Conservation (phyloP, 768 basidiomycete genomes). For the Basidioascus undulatus region DNA sequence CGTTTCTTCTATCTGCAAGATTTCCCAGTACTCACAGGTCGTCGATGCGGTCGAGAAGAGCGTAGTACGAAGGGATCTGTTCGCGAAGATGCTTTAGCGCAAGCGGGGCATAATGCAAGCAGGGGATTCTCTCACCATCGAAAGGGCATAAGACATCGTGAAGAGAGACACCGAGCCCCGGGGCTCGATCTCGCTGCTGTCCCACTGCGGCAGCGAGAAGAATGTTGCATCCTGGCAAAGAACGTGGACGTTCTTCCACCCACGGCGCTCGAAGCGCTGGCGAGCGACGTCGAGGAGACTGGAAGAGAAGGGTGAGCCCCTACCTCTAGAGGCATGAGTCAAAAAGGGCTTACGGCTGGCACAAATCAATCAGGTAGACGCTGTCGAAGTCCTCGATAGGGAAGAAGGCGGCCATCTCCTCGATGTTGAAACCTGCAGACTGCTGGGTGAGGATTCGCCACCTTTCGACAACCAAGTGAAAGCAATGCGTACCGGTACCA, state of each 20-base stretch:
- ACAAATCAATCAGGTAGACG: conserved; percentile 48
- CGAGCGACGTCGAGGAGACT: conserved; percentile 44
- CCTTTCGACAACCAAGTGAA: too few species aligned
- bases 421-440: conserved; percentile 38
- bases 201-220: conserved; percentile 39
- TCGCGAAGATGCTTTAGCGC: neutral
- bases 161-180: conserved; percentile 23
- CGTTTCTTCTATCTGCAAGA: too few species aligned
- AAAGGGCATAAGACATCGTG: conserved; percentile 24
- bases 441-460: neutral
- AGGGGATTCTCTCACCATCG: conserved; percentile 19
- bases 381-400: conserved; percentile 37
- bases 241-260: conserved; percentile 50
- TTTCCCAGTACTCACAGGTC: too few species aligned
- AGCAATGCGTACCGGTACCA: conserved; percentile 25
- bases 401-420: conserved; percentile 35
- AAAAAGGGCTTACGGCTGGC: too few species aligned
- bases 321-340: too few species aligned
- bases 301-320: too few species aligned
- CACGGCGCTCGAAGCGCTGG: conserved; percentile 36
- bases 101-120: neutral
- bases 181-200: conserved; percentile 26
- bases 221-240: conserved; percentile 46
- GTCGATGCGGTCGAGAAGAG: conserved; percentile 41
- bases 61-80: conserved; percentile 24